Base-by-base conservation (phyloP, 495 filamentous ascomycete species). In the Annulohypoxylon nitens region DNA sequence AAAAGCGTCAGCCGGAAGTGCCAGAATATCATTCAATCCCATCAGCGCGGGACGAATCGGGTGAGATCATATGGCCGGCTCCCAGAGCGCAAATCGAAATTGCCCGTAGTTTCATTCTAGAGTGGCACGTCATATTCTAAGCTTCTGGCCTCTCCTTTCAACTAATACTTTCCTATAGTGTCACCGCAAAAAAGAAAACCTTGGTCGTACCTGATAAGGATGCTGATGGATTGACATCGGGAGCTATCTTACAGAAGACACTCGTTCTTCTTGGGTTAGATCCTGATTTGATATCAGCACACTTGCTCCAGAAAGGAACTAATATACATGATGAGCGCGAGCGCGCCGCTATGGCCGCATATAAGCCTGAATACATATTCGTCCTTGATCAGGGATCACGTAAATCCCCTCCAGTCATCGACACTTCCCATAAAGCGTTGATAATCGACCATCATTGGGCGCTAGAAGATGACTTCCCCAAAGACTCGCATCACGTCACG, bases 131-230 rank as follows among this genome's bases (percentile, higher is more conserved):
- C 64, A 14, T 60, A 36, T n/a, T n/a, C 39, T 39, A 14, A 39
- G 41, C 37, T n/a, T 57, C 12, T 9, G 4, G 23, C 4, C 14
- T 2, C 47, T 14, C 25, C 11, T 11, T 25, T 37, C 26, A 45
- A 51, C 62, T 71, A 61, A 67, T 50, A 16, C 4, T 67, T 36
- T 11, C 4, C 20, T 65, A 12, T 71, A 78, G 74, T 60, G 74
- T 25, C 41, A 59, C 69, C 1, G 70, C 79, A 12, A 71, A 75
- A 55, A 70, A 79, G 63, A 71, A 66, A 53, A 81, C 76, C 0
- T 78, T 90, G 48, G 84, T 91, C 25, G 81, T 88, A 2, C 89
- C 89, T 4, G 89, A 90, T 75, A 90, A 89, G 68, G 89, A 90
- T 75, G 86, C 86, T 20, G 89, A 91, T 76, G 89, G 89, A 4